Conservation (phyloP, 768 basidiomycete genomes). For the Suillus lakei region DNA sequence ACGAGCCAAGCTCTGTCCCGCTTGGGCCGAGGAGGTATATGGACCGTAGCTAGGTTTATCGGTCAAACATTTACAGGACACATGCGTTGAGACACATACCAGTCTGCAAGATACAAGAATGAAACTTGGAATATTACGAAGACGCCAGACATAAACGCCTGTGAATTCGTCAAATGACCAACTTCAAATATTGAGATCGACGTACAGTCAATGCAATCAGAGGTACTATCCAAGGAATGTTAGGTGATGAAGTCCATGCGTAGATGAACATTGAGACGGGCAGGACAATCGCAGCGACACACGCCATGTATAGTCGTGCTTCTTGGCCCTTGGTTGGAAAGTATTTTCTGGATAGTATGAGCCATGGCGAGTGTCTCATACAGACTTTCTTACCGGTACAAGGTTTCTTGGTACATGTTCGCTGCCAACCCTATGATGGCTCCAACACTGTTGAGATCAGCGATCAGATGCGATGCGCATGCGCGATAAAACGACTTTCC, state of each 20-base stretch:
- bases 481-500: conserved; percentile 38
- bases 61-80: neutral
- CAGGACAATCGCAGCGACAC: conserved; percentile 55
- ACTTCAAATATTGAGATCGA: neutral
- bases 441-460: conserved; percentile 50
- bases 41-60: conserved; percentile 39
- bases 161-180: conserved; percentile 10
- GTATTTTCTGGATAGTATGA: conserved; percentile 31
- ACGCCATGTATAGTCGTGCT: conserved; percentile 62
- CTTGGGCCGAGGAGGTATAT: conserved; percentile 60
- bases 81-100: conserved; percentile 33
- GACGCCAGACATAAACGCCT: conserved; percentile 45
- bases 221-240: conserved; percentile 61
- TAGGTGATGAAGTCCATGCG: conserved; percentile 66
- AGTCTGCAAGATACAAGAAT: conserved; percentile 58
- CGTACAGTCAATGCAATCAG: conserved; percentile 26
- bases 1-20: conserved; percentile 55
- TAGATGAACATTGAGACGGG: conserved; percentile 70
- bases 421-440: conserved; percentile 47
- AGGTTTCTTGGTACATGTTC: conserved; percentile 51
- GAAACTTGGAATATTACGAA: conserved; percentile 50
- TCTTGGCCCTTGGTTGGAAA: conserved; percentile 43
- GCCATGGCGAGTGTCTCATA: conserved; percentile 13
- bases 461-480: neutral
- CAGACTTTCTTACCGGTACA: conserved; percentile 46